Base-by-base conservation (phyloP, 1,284 basidiomycete species). In the Salmacisia buchloeana region DNA sequence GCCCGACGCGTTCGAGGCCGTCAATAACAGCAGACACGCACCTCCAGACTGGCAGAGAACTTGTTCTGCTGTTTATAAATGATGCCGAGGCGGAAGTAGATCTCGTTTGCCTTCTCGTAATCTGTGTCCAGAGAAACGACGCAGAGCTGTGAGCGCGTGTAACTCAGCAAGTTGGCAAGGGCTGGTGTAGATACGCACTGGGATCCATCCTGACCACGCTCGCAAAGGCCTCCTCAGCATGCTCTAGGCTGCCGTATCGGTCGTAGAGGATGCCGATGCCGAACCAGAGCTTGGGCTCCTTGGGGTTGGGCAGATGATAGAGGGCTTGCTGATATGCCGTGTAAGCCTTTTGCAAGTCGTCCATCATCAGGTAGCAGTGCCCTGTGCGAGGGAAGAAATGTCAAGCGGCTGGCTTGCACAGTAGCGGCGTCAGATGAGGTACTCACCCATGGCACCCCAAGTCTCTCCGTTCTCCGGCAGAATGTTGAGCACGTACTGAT, bases 1-100 rank as follows among this genome's bases (percentile, higher is more conserved):
- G 41, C 36, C 13, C 2, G 2, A 13, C 31, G 21, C 46, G 13
- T 58, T 15, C 27, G 18, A 21, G 35, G 60, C 1, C 33, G n/a
- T 18, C 2, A 18, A 21, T 2, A 34, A 35, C 15, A 23, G 21
- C 21, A 15, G n/a, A n/a, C n/a, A 34, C 49, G 10, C 27, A 54
- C 49, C 49, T 72, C 71, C 36, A 71, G 60, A 80, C 83, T 68
- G 66, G 85, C 83, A 59, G 87, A 86, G 60, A 69, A 25, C 82
- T 97, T 97, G 78, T 89, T 87, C 80, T 97, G 94, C 78, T 97
- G 94, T 83, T 98, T 98, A 85, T 98, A 98, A 71, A 98, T 98
- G 77, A 98, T 98, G 36, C 96, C 96, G 5, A 98, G 86, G 27
- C 94, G 88, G 84, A 98, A 98, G 62, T 97, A 89, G 70, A 98